Evolutionary conservation across 2,329 filamentous ascomycete genomes (phyloP), one percentile per base, ranked within the genome.

Genomic region (Fusarium sp.): DNA sequence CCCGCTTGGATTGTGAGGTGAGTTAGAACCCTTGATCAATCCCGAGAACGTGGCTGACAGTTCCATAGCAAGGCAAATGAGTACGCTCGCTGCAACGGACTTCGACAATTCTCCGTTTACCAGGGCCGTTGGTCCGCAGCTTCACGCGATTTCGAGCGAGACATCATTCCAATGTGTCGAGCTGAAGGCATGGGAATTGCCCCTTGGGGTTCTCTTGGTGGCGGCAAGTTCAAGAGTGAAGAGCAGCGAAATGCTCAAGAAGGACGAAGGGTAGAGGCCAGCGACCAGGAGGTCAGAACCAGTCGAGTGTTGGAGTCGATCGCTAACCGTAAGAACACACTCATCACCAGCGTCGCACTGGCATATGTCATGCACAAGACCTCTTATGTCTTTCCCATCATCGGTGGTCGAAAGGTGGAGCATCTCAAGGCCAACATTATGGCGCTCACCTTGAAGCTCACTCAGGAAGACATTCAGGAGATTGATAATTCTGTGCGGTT

Each of bases 321-420:
- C 47, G 84, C 84, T 49, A 70, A 73, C 25, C 80, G 80, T 63
- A 83, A 83, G 70, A 77, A 78, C 66, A 83, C 81, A 4, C 71
- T 78, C 55, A 79, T 85, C 68, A 85, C 83, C 18, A 83, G 82
- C 66, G 77, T 87, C 60, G 91, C 92, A 11, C 80, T 94, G 25
- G 91, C 92, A 4, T 94, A 94, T 75, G 89, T 94, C 16, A 86
- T 92, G 84, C 86, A 89, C 70, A 93, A 94, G 81, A 83, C 89
- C 1, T 87, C 90, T 0, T 89, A 92, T 73, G 89, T 94, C 15
- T 93, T 92, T 75, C 92, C 92, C 2, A 89, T 94, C 43, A 83
- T 93, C 7, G 91, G 92, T 14, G 90, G 90, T 1, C 85, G 91
- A 14, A 93, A 89, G 72, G 78, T 92, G 12, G 88, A 90, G 52